Evolutionary conservation across 1,284 basidiomycete species (phyloP).

Genomic region (Paramarasmius palmivorus): DNA sequence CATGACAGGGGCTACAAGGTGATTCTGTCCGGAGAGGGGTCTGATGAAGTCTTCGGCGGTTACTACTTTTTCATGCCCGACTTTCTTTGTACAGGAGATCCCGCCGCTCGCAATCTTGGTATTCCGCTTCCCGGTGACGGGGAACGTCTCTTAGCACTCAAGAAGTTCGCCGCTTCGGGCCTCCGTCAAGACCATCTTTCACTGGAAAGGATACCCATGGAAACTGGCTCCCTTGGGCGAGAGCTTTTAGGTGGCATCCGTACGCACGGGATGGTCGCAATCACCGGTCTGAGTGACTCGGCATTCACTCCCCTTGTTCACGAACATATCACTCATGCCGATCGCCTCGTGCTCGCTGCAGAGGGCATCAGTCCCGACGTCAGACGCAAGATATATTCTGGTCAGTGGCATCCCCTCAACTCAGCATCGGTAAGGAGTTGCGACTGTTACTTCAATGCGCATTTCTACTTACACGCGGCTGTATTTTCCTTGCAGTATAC

Average conservation of each 20-base stretch:
- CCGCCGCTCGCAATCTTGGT: slow-evolving; percentile 7
- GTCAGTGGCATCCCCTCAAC: slow-evolving; percentile 14
- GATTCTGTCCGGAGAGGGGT: slow-evolving; percentile 20
- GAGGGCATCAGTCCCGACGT: neutral
- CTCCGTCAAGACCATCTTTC: slow-evolving; percentile 13
- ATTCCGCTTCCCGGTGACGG: slow-evolving; percentile 11
- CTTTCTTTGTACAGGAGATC: slow-evolving; percentile 17
- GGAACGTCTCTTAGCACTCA: slow-evolving; percentile 8
- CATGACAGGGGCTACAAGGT: slow-evolving; percentile 19
- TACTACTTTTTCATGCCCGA: slow-evolving; percentile 17
- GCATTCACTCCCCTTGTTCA: neutral
- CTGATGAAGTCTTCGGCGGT: slow-evolving; percentile 20
- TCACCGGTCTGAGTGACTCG: slow-evolving; percentile 9
- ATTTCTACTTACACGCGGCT: neutral
- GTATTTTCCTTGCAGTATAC: slow-evolving; percentile 12
- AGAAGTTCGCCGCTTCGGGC: neutral
- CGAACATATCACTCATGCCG: neutral
- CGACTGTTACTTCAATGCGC: neutral
- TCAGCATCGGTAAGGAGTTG: neutral
- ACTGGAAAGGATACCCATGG: slow-evolving; percentile 4
- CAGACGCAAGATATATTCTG: slow-evolving; percentile 10
- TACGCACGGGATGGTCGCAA: neutral
- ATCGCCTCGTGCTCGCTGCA: neutral
- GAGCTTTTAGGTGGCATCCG: slow-evolving; percentile 12
- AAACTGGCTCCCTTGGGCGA: slow-evolving; percentile 5